These are phyloP conservation scores for Volvariella volvacea DNA, from an alignment of 1,284 basidiomycete species.

Conservation along the genomic window DNA sequence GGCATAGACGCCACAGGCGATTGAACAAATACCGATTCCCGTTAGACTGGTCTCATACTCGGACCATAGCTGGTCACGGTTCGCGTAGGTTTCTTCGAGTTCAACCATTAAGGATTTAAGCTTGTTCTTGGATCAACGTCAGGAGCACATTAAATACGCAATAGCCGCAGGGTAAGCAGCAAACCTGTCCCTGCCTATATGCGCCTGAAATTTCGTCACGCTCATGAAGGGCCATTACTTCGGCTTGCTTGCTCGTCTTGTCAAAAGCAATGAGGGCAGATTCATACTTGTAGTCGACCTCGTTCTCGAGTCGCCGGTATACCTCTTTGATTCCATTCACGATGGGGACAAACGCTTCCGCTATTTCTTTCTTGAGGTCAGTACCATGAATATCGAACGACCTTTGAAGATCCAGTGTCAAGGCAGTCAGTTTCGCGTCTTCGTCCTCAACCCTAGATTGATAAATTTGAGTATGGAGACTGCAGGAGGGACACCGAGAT, in stretches of 20 bases:
- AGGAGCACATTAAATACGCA: neutral
- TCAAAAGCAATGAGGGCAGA: slow-evolving; percentile 45
- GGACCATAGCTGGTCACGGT: slow-evolving; percentile 39
- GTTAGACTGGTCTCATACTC: slow-evolving; percentile 35
- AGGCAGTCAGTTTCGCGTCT: slow-evolving; percentile 30
- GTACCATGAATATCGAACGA: slow-evolving; percentile 38
- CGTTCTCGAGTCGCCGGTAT: slow-evolving; percentile 35
- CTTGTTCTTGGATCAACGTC: slow-evolving; percentile 15
- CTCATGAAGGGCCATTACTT: slow-evolving; percentile 32
- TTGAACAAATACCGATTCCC: slow-evolving; percentile 31
- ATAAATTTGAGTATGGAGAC: slow-evolving; percentile 12
- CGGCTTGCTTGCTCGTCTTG: slow-evolving; percentile 45
- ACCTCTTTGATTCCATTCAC: slow-evolving; percentile 40
- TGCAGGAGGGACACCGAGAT: slow-evolving; percentile 3
- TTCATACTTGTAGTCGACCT: slow-evolving; percentile 40
- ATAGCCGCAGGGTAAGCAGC: slow-evolving; percentile 1
- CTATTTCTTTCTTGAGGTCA: slow-evolving; percentile 41
- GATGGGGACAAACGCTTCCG: slow-evolving; percentile 43
- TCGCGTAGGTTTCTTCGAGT: slow-evolving; percentile 37
- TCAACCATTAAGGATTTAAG: slow-evolving; percentile 28
- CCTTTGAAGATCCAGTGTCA: slow-evolving; percentile 40
- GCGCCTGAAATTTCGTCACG: slow-evolving; percentile 35
- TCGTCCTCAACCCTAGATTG: slow-evolving; percentile 16
- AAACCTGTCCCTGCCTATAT: slow-evolving; percentile 33
- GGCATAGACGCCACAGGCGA: slow-evolving; percentile 6